Conservation (phyloP, 257 asterid species). For the Solanum appendiculatum region DNA sequence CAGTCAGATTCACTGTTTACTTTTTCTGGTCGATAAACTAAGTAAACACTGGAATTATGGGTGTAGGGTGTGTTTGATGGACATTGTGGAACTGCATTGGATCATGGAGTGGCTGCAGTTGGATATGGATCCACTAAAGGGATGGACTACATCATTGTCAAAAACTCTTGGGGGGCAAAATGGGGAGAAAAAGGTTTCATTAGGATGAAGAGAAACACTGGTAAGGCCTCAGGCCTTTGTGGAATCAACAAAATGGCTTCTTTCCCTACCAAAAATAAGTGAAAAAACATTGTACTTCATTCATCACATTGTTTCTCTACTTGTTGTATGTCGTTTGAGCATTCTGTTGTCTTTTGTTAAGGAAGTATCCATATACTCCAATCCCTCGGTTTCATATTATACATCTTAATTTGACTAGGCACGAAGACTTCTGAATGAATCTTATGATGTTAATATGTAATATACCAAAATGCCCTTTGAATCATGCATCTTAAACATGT, state of each 20-base stretch:
- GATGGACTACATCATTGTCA: constrained; percentile 33
- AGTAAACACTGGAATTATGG: neutral
- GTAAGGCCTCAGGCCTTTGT: constrained; percentile 42
- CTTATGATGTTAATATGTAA: neutral
- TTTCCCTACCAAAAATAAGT: constrained; percentile 39
- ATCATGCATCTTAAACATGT: neutral
- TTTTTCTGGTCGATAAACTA: neutral
- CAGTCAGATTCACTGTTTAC: neutral
- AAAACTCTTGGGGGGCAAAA: constrained; percentile 63
- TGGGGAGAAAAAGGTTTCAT: constrained; percentile 70
- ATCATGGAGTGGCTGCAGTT: constrained; percentile 49
- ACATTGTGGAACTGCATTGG: constrained; percentile 43
- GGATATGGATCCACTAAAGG: constrained; percentile 46
- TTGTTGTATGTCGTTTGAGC: neutral
- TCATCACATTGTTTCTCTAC: neutral
- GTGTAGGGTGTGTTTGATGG: constrained; percentile 61
- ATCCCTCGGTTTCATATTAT: neutral
- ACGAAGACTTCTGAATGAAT: neutral
- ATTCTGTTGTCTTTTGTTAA: neutral
- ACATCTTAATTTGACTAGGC: neutral
- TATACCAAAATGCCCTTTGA: neutral
- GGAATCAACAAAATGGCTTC: constrained; percentile 62
- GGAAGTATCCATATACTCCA: neutral
- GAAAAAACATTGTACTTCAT: neutral
- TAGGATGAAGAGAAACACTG: constrained; percentile 51